These are phyloP conservation scores for Beauveria pseudobassiana DNA, from an alignment of 2,329 filamentous ascomycete genomes.

Conservation along the genomic window DNA sequence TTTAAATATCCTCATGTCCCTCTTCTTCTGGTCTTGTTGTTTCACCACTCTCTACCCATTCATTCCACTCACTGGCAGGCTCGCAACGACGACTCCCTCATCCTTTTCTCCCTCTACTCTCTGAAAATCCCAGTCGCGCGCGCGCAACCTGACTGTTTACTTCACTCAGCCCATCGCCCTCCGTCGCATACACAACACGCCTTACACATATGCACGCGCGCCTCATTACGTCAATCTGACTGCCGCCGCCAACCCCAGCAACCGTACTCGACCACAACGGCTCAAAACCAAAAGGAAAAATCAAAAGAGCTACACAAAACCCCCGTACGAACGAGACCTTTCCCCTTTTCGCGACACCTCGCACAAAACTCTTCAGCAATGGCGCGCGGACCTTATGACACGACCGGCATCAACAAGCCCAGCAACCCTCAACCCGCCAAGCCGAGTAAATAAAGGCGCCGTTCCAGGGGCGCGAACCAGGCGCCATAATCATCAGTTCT, in stretches of 20 bases:
- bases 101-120: not conserved
- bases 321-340: not conserved
- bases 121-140: not conserved
- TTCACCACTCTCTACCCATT: not conserved
- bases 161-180: not conserved
- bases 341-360: not conserved
- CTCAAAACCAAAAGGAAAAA: not conserved
- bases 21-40: not conserved
- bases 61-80: not conserved
- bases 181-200: not conserved
- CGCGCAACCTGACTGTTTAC: not conserved
- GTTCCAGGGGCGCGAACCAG: not conserved
- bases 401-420: conserved; percentile 12
- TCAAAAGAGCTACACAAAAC: not conserved
- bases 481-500: not conserved
- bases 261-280: not conserved
- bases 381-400: conserved; percentile 13
- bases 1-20: conserved; percentile 10
- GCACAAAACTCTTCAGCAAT: not conserved
- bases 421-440: conserved; percentile 9
- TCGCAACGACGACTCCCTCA: not conserved
- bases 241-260: not conserved
- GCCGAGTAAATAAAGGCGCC: conserved; percentile 7
- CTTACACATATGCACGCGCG: not conserved
- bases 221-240: not conserved